These are phyloP conservation scores for Phytopythium sindhum DNA, from an alignment of 352 stramenopile species.

Conservation along the genomic window DNA sequence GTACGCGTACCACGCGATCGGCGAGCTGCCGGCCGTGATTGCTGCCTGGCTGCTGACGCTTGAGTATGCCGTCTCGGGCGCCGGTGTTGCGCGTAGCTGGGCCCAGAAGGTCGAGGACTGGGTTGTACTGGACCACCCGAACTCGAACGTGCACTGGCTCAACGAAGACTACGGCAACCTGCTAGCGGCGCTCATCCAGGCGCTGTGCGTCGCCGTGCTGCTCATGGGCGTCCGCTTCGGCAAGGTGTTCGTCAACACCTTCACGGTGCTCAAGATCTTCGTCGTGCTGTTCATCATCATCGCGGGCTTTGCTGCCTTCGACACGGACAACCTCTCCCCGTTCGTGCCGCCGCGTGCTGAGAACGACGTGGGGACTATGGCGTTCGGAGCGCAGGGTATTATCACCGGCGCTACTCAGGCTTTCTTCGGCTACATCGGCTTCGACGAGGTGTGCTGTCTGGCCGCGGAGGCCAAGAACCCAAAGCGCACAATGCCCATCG, in stretches of 20 bases:
- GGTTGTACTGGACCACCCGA: slow-evolving; percentile 34
- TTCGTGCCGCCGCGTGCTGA: slow-evolving; percentile 53
- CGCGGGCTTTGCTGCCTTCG: slow-evolving; percentile 73
- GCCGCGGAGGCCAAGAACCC: slow-evolving; percentile 78
- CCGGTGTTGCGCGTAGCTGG: slow-evolving; percentile 91
- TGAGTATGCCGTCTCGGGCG: slow-evolving; percentile 87
- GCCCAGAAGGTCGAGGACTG: slow-evolving; percentile 86
- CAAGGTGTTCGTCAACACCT: slow-evolving; percentile 85
- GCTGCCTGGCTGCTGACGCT: slow-evolving; percentile 82
- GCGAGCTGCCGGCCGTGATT: slow-evolving; percentile 87
- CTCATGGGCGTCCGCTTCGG: slow-evolving; percentile 78
- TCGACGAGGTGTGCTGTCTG: slow-evolving; percentile 92
- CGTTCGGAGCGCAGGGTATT: slow-evolving; percentile 61
- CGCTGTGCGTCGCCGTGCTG: slow-evolving; percentile 61
- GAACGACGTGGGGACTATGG: slow-evolving; percentile 16
- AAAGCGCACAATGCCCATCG: slow-evolving; percentile 71
- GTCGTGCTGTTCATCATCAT: slow-evolving; percentile 91
- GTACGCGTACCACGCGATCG: slow-evolving; percentile 89
- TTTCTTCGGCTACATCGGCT: slow-evolving; percentile 94
- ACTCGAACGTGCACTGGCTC: slow-evolving; percentile 43
- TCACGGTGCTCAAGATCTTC: slow-evolving; percentile 66
- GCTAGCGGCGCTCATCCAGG: slow-evolving; percentile 52
- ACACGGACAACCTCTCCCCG: slow-evolving; percentile 79
- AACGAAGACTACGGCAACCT: slow-evolving; percentile 53
- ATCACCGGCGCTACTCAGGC: slow-evolving; percentile 80